Conservation (phyloP, 495 filamentous ascomycete genomes). For the Trypethelium eluteriae region DNA sequence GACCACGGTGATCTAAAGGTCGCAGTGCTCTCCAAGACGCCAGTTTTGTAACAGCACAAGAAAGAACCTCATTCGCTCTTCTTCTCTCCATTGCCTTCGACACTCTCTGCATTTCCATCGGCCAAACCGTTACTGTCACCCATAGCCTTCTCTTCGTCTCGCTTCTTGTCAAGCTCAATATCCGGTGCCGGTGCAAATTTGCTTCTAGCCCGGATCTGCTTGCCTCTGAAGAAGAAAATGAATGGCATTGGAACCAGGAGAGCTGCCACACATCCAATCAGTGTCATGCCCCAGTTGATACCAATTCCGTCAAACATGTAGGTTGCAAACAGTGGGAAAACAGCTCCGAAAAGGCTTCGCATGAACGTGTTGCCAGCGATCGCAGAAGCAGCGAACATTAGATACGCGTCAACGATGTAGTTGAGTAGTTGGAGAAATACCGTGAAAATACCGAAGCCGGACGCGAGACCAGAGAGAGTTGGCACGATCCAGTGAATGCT, state of each 20-base stretch:
- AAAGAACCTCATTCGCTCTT: neutral
- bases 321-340: conserved; percentile 24
- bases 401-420: conserved; percentile 24
- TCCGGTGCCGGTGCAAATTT: conserved; percentile 29
- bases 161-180: conserved; percentile 22
- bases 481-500: conserved; percentile 35
- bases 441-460: conserved; percentile 30
- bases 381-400: conserved; percentile 28
- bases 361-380: conserved; percentile 31
- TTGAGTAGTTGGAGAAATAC: conserved; percentile 32
- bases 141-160: conserved; percentile 23
- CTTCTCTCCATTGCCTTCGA: neutral
- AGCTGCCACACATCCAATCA: conserved; percentile 27
- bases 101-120: neutral
- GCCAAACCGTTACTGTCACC: neutral
- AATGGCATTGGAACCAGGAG: conserved; percentile 29
- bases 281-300: conserved; percentile 28
- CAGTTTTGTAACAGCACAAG: too few species aligned
- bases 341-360: conserved; percentile 26
- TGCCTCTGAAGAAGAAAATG: conserved; percentile 23
- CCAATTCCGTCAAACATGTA: conserved; percentile 31
- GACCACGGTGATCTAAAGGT: too few species aligned
- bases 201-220: conserved; percentile 22
- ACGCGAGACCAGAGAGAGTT: conserved; percentile 21
- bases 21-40: too few species aligned